Base-by-base conservation (phyloP, 2,329 filamentous ascomycete species). In the Penicillium sp. region DNA sequence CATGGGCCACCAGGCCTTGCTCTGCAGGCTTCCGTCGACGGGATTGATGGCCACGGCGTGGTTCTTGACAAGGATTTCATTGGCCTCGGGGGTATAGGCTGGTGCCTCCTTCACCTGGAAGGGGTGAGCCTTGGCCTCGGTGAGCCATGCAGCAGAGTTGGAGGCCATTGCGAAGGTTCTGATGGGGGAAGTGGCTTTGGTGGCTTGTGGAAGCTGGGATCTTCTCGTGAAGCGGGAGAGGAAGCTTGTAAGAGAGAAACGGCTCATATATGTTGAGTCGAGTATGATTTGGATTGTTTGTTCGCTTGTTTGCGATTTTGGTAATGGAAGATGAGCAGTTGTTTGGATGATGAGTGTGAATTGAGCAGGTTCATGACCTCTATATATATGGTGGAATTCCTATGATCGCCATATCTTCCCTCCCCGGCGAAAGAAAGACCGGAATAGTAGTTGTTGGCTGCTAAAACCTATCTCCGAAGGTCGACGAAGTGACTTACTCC, bases 21-120 rank as follows among this genome's bases (percentile, higher is more conserved):
- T 59, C 62, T 26, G 61, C 35, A n/a, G 55, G 58, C 54, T 76
- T 73, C n/a, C 74, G 61, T 80, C 78, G n/a, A 79, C 68, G 0
- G 75, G 74, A 57, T 79, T 80, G 54, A 81, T 71, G 2, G 75
- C 77, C 3, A 78, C 63, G 11, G 75, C 75, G 19, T 59, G 55
- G 47, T 75, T 76, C 35, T 73, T 73, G 55, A 81, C 67, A 7
- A 78, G 67, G 25, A 81, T 62, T 55, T 80, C 67, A 16, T 71
- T 67, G 1, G 66, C 57, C 0, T 68, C 70, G 0, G 78, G 73
- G 14, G 26, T 33, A 4, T 47, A 47, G 10, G 45, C 13, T 7
- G 25, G 45, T 4, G 45, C 45, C 29, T 47, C 45, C 26, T 47
- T 31, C 3, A 47, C 45, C n/a, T 29, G 13, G 45, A 47, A 31